Percentiles rank a stretch among this genome's conserved stretches.
These are phyloP conservation scores for Heterobasidion irregulare DNA, from an alignment of 1,284 basidiomycete species.

Conservation along the genomic window DNA sequence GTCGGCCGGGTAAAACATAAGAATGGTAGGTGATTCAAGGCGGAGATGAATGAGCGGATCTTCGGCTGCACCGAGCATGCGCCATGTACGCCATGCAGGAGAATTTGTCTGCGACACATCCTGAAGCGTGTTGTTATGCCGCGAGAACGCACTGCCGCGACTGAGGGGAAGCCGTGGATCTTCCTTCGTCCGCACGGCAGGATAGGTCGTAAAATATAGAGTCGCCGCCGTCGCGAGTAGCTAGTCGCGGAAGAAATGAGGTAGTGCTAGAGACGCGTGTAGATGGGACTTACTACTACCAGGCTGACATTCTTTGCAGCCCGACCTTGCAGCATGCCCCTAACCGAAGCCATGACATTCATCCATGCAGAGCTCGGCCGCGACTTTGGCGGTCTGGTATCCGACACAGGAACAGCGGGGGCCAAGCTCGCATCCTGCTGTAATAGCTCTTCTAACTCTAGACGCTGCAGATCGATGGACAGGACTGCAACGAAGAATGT, in stretches of 20 bases:
- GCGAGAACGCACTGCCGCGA: slow-evolving; percentile 26
- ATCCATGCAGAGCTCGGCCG: slow-evolving; percentile 34
- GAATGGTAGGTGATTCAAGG: slow-evolving; percentile 71
- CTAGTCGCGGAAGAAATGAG: slow-evolving; percentile 25
- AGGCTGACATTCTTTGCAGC: slow-evolving; percentile 78
- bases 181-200: slow-evolving; percentile 31
- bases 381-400: slow-evolving; percentile 14
- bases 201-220: slow-evolving; percentile 62
- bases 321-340: slow-evolving; percentile 58
- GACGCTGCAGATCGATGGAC: slow-evolving; percentile 84
- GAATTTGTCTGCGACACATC: slow-evolving; percentile 20
- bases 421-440: slow-evolving; percentile 46
- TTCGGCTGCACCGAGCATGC: slow-evolving; percentile 68
- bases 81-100: slow-evolving; percentile 71
- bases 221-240: slow-evolving; percentile 67
- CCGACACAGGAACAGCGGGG: slow-evolving; percentile 6
- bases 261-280: not conserved
- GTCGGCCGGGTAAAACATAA: slow-evolving; percentile 48
- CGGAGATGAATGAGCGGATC: slow-evolving; percentile 70
- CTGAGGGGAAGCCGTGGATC: slow-evolving; percentile 16
- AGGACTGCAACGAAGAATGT: slow-evolving; percentile 89
- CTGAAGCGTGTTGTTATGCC: slow-evolving; percentile 15
- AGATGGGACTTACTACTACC: slow-evolving; percentile 43
- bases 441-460: slow-evolving; percentile 80
- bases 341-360: slow-evolving; percentile 31